A percentile compares a stretch with the other conserved stretches of the same genome.
Evolutionary conservation across 139 green algal genomes (phyloP).

Genomic region (Chlamydomonas urium): DNA sequence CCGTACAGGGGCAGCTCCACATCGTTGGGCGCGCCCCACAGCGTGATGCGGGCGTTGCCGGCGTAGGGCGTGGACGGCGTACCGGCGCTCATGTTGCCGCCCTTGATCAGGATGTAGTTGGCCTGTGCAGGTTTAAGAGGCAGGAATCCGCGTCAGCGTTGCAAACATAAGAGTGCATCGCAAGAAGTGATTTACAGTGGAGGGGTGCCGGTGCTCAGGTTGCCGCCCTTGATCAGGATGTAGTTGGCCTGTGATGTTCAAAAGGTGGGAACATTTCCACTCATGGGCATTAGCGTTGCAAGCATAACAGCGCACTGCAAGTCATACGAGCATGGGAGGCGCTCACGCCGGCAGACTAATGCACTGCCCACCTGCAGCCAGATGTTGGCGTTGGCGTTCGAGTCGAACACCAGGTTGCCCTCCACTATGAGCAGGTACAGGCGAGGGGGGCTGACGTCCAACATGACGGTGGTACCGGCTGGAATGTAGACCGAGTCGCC

Average conservation of each 20-base stretch:
- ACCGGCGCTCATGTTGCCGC: slow-evolving; percentile 52
- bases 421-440: slow-evolving; percentile 47
- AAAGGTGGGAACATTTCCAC: too few relatives aligned
- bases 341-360: too few relatives aligned
- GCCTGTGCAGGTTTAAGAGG: slow-evolving; percentile 25
- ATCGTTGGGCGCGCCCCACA: slow-evolving; percentile 47
- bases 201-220: slow-evolving; percentile 45
- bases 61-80: slow-evolving; percentile 32
- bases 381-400: slow-evolving; percentile 12
- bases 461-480: slow-evolving; percentile 41
- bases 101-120: slow-evolving; percentile 55
- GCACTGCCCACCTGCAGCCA: slow-evolving; percentile 7
- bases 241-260: slow-evolving; percentile 48
- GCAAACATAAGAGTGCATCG: too few relatives aligned
- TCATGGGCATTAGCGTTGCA: too few relatives aligned
- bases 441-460: slow-evolving; percentile 34
- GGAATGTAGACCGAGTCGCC: slow-evolving; percentile 45
- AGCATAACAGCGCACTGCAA: too few relatives aligned
- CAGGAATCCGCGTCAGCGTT: too few relatives aligned
- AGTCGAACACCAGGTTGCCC: slow-evolving; percentile 55
- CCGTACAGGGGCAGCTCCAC: slow-evolving; percentile 64
- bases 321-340: too few relatives aligned
- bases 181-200: too few relatives aligned
- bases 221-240: slow-evolving; percentile 56
- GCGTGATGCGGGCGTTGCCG: slow-evolving; percentile 50